A percentile compares a stretch with the other conserved stretches of the same genome.
phyloP scores from a whole-genome alignment of 345 rosid genomes.

The Gossypium mustelinum region DNA sequence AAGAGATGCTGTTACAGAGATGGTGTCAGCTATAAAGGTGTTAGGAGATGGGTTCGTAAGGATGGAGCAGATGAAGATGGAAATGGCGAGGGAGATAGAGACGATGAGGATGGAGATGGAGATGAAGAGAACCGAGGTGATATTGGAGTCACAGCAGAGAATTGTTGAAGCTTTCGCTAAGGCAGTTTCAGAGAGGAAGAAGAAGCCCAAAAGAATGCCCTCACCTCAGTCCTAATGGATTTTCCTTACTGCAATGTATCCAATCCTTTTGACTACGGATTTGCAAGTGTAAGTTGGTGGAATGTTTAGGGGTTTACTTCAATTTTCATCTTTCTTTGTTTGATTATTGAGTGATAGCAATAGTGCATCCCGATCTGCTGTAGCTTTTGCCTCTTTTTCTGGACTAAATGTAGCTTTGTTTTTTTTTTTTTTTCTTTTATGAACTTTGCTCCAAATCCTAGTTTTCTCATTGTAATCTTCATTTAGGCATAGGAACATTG shows the following conservation, averaged over 20 bases:
- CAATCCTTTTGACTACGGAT: background rate
- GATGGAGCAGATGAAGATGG: constrained; percentile 90
- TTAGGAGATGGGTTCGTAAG: constrained; percentile 79
- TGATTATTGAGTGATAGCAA: background rate
- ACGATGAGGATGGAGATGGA: constrained; percentile 86
- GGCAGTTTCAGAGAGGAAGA: constrained; percentile 53
- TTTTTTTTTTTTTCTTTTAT: too few relatives aligned
- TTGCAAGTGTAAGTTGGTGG: constrained; percentile 17
- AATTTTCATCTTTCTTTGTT: background rate
- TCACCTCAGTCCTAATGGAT: constrained; percentile 19
- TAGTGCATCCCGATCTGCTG: background rate
- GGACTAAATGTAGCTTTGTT: background rate
- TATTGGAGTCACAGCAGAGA: constrained; percentile 77
- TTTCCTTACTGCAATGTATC: background rate
- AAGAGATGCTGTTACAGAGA: constrained; percentile 58
- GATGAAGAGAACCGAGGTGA: constrained; percentile 85
- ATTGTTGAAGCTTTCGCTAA: constrained; percentile 71
- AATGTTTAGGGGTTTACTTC: constrained; percentile 2
- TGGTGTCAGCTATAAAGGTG: constrained; percentile 77
- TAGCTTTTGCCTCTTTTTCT: background rate
- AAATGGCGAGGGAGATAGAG: constrained; percentile 83
- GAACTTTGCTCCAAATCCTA: background rate
- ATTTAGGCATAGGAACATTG: background rate
- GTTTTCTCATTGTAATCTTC: background rate
- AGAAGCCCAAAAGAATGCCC: constrained; percentile 39